Percentiles rank a stretch among this genome's conserved stretches.
phyloP scores from a whole-genome alignment of 2,329 filamentous ascomycete genomes.

The Hypomyces perniciosus region DNA sequence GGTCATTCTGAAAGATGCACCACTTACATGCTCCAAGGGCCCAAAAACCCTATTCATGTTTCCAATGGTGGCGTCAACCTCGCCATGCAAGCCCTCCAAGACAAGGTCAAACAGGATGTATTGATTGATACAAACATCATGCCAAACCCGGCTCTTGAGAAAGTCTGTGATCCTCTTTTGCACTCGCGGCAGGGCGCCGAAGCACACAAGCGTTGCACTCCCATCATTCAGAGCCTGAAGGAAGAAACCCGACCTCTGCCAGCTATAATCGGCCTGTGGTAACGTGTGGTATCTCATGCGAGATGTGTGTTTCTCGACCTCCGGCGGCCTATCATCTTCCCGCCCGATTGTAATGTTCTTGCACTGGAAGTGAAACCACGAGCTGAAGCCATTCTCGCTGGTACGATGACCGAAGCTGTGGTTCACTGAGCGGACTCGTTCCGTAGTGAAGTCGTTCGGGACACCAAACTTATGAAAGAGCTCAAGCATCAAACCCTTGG shows the following conservation, averaged over 20 bases:
- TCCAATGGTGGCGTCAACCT: constrained; percentile 24
- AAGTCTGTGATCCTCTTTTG: constrained; percentile 20
- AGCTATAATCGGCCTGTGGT: constrained; percentile 20
- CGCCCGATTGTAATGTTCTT: constrained; percentile 25
- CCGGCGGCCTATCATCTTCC: constrained; percentile 14
- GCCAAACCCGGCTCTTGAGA: constrained; percentile 19
- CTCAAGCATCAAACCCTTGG: constrained; percentile 19
- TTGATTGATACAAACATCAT: constrained; percentile 18
- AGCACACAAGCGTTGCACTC: constrained; percentile 19
- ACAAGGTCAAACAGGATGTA: constrained; percentile 26
- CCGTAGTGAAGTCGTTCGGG: constrained; percentile 26
- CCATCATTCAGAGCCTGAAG: constrained; percentile 18
- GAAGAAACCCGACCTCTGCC: constrained; percentile 24
- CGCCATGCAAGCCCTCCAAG: constrained; percentile 23
- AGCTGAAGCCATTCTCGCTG: constrained; percentile 19
- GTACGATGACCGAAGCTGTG: constrained; percentile 29
- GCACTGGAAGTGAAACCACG: constrained; percentile 32
- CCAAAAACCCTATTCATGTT: constrained; percentile 26
- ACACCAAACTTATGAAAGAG: constrained; percentile 26
- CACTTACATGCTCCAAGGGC: constrained; percentile 23
- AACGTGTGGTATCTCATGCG: neutral
- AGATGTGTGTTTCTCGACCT: constrained; percentile 21
- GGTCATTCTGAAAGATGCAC: neutral
- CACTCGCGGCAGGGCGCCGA: constrained; percentile 19
- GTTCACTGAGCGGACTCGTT: constrained; percentile 25